These are phyloP conservation scores for Colletotrichum salicis DNA, from an alignment of 2,329 filamentous ascomycete genomes.

Conservation along the genomic window DNA sequence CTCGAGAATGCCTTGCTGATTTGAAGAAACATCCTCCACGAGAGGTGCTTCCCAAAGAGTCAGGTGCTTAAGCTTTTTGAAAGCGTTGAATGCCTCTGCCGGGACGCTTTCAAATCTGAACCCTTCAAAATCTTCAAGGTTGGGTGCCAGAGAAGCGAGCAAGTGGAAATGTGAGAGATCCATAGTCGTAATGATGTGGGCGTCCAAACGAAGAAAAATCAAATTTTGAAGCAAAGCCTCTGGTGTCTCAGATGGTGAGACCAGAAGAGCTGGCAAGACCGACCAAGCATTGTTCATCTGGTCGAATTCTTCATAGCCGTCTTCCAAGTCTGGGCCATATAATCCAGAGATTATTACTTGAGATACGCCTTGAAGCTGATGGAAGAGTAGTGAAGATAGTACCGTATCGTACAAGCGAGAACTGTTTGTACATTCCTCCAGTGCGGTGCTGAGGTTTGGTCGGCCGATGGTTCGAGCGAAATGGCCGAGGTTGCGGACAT, in stretches of 20 bases:
- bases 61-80: neutral
- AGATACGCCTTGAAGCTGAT: too few species aligned
- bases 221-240: too few species aligned
- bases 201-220: too few species aligned
- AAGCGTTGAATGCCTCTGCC: neutral
- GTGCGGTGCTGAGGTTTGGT: neutral
- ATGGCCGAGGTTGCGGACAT: neutral
- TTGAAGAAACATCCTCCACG: too few species aligned
- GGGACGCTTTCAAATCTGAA: neutral
- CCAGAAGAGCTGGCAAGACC: too few species aligned
- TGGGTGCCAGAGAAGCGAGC: neutral
- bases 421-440: rapidly evolving
- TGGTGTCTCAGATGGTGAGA: too few species aligned
- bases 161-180: neutral
- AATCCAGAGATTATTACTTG: too few species aligned
- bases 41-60: neutral
- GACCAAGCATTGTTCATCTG: too few species aligned
- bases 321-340: too few species aligned
- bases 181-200: too few species aligned
- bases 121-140: neutral
- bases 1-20: too few species aligned
- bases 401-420: neutral
- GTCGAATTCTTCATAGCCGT: too few species aligned
- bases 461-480: neutral
- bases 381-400: neutral